A percentile compares a stretch with the other conserved stretches of the same genome.
These are phyloP conservation scores for Coccomyxa subellipsoidea DNA, from an alignment of 163 green algal species.

Conservation along the genomic window DNA sequence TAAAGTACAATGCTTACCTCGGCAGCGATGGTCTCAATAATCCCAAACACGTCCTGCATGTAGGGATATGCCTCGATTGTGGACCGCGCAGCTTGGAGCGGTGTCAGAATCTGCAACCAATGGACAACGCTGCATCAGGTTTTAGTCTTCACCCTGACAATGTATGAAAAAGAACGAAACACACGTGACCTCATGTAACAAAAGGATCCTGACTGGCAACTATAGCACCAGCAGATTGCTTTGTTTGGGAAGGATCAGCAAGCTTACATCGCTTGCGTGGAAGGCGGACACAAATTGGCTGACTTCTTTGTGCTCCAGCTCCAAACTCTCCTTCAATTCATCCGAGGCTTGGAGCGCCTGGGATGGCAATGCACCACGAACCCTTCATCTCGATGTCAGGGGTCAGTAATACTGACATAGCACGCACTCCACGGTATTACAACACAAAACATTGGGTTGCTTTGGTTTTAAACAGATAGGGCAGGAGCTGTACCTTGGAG, in stretches of 20 bases:
- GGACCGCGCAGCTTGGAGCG: background rate
- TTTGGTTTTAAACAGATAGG: too few species aligned
- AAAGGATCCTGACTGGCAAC: too few species aligned
- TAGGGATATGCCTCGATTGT: background rate
- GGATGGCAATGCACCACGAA: background rate
- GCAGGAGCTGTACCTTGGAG: background rate
- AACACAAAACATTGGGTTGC: too few species aligned
- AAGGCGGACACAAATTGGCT: background rate
- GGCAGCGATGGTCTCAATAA: background rate
- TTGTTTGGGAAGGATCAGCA: background rate
- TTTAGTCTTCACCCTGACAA: too few species aligned
- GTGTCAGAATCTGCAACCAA: background rate
- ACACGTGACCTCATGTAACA: too few species aligned
- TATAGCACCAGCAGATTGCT: too few species aligned
- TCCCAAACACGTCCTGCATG: background rate
- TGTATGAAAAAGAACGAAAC: too few species aligned
- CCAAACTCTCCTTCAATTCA: constrained; percentile 2
- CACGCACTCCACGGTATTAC: too few species aligned
- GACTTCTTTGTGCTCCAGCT: constrained; percentile 2
- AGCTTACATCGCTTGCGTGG: background rate
- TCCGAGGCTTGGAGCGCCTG: constrained; percentile 1
- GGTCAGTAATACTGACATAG: too few species aligned
- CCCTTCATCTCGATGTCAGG: too few species aligned
- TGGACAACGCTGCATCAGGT: background rate
- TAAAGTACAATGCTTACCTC: background rate